Conservation (phyloP, 768 basidiomycete genomes). For the Tulasnella sp. region DNA sequence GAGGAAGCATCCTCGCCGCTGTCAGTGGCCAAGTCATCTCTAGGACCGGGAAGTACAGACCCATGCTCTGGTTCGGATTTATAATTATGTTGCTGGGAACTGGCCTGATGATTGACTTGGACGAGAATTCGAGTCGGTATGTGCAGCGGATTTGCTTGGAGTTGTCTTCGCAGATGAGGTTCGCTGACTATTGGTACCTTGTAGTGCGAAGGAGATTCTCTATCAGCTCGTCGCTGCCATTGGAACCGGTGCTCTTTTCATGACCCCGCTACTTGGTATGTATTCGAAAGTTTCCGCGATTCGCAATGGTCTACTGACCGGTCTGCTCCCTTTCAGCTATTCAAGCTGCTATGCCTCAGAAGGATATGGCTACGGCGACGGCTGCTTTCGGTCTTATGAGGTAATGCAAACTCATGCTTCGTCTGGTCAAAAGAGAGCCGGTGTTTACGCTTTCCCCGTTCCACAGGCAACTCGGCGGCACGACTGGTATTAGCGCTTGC, state of each 20-base stretch:
- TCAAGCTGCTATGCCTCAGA: conserved; percentile 42
- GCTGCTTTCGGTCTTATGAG: conserved; percentile 43
- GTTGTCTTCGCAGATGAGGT: neutral
- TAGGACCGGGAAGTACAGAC: conserved; percentile 49
- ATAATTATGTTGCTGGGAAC: conserved; percentile 62
- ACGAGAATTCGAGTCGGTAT: conserved; percentile 57
- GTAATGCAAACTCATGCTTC: conserved; percentile 34
- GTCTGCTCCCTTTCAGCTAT: conserved; percentile 36
- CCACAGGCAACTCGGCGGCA: conserved; percentile 37
- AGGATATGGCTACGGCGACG: conserved; percentile 41
- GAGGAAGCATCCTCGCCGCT: conserved; percentile 57
- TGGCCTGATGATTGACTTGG: conserved; percentile 73
- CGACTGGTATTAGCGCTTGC: conserved; percentile 41
- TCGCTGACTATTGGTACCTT: neutral
- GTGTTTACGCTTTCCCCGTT: conserved; percentile 5
- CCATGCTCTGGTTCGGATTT: conserved; percentile 65
- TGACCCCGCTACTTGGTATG: conserved; percentile 36
- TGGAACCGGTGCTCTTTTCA: conserved; percentile 69
- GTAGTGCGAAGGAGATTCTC: conserved; percentile 64
- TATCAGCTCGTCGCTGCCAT: conserved; percentile 68
- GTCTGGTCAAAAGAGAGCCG: conserved; percentile 38
- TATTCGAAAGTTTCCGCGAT: neutral
- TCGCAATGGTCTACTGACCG: neutral
- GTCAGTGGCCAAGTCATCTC: conserved; percentile 62
- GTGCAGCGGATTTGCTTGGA: conserved; percentile 32